These are phyloP conservation scores for Penicillium paxilli DNA, from an alignment of 495 filamentous ascomycete genomes.

Conservation along the genomic window DNA sequence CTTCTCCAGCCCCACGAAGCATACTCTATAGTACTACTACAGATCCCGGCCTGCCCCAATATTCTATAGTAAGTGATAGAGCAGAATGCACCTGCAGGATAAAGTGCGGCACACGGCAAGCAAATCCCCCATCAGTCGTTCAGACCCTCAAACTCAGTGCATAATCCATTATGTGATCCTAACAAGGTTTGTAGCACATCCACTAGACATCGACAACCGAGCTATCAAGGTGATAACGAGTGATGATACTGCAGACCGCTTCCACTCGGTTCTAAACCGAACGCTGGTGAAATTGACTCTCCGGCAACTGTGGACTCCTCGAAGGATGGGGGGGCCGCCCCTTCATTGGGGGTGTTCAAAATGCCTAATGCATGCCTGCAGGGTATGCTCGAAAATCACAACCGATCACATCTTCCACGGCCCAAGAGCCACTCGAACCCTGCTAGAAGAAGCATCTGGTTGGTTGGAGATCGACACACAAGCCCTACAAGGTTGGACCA, in stretches of 20 bases:
- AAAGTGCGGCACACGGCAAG: no score
- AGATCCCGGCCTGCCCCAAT: no score
- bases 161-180: background rate
- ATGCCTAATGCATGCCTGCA: constrained; percentile 3
- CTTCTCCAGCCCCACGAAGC: no score
- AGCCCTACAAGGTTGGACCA: constrained; percentile 20
- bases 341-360: background rate
- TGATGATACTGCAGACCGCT: constrained; percentile 9
- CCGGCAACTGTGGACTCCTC: background rate
- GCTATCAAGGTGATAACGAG: background rate
- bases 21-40: no score
- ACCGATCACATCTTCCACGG: constrained; percentile 8
- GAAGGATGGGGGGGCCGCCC: background rate
- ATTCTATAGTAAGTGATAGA: no score
- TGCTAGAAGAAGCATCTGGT: no score
- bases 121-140: no score
- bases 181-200: background rate
- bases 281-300: no score
- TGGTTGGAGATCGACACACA: constrained; percentile 6
- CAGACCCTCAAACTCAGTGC: background rate
- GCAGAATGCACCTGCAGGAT: no score
- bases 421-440: no score
- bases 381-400: constrained; percentile 4
- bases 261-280: no score
- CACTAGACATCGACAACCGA: background rate